These are phyloP conservation scores for Begonia loranthoides DNA, from an alignment of 306 rosid genomes.

Conservation along the genomic window DNA sequence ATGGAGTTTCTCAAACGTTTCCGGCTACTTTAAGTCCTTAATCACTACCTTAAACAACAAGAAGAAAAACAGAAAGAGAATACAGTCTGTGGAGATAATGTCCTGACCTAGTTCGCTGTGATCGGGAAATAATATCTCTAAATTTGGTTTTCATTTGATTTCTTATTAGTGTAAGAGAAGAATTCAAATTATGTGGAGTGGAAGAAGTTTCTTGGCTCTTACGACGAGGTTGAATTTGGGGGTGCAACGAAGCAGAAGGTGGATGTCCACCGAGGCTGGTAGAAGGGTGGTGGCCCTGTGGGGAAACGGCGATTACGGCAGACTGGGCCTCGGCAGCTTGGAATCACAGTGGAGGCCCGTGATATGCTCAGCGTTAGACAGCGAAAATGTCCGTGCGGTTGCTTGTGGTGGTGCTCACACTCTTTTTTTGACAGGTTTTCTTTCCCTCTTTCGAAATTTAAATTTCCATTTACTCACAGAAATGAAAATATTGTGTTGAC, in stretches of 20 bases:
- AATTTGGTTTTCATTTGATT: too few species aligned
- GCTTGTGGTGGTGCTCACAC: slow-evolving; percentile 99
- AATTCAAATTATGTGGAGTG: slow-evolving; percentile 2
- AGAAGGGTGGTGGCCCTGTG: slow-evolving; percentile 60
- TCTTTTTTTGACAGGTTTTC: slow-evolving; percentile 69
- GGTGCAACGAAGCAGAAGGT: slow-evolving; percentile 16
- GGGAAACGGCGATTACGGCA: slow-evolving; percentile 88
- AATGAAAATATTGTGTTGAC: too few species aligned
- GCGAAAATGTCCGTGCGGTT: slow-evolving; percentile 34
- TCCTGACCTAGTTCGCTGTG: too few species aligned
- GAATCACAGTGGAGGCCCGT: slow-evolving; percentile 79
- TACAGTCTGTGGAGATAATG: too few species aligned
- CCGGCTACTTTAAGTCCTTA: too few species aligned
- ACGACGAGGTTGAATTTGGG: slow-evolving; percentile 2
- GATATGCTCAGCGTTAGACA: slow-evolving; percentile 30
- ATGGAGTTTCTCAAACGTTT: too few species aligned
- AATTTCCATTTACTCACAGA: background rate
- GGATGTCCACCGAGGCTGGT: slow-evolving; percentile 15
- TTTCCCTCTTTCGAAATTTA: background rate
- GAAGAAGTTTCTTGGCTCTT: slow-evolving; percentile 3
- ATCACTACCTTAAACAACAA: too few species aligned
- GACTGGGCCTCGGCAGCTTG: slow-evolving; percentile 66
- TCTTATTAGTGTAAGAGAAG: too few species aligned
- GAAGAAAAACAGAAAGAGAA: too few species aligned
- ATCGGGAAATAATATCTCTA: too few species aligned